Evolutionary conservation across 2,329 filamentous ascomycete species (phyloP), one percentile per base, ranked within the genome.

Genomic region (Taxawa tesnikishii): DNA sequence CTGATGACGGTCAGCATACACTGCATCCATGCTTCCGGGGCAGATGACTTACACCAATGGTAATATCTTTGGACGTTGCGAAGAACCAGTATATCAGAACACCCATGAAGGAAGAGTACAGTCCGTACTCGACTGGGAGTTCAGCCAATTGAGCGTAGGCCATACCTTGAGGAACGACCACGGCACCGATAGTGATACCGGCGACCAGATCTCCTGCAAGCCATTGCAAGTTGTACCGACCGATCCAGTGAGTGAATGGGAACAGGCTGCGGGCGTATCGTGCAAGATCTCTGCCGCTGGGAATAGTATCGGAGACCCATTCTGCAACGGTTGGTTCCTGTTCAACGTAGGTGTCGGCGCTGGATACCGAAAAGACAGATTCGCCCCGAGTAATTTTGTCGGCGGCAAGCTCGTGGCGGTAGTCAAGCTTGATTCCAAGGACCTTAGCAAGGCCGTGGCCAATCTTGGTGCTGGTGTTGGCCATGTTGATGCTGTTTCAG

Each of bases 41-140:
- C 17, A 10, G 5, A 23, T 14, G 2, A 70, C 77, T 60, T 66
- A 83, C 79, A 11, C 88, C 88, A 35, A 96, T 96, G 7, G 88
- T 94, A 50, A 98, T 96, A 56, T 98, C 88, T 54, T 96, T 98
- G 10, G 88, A 94, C 0, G 90, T 98, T 19, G 87, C 90, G 50
- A 96, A 96, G 51, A 94, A 81, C 88, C 88, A 96, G 59, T 98
- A 98, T 39, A 94, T 68, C 40, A 94, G 56, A 11, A 93, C 87
- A 31, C 88, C 90, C 70, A 94, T 90, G 52, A 98, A 96, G 0
- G 88, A 94, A 1, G 88, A 90, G 58, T 93, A 93, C 1, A 96
- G 70, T 32, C 88, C 88, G 49, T 78, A 96, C 51, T 96, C 69
- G 5, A 79, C 72, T 1, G 73, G 68, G n/a, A 96, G 67, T 38